These are phyloP conservation scores for Hygrophila difformis DNA, from an alignment of 257 asterid genomes.

Conservation along the genomic window DNA sequence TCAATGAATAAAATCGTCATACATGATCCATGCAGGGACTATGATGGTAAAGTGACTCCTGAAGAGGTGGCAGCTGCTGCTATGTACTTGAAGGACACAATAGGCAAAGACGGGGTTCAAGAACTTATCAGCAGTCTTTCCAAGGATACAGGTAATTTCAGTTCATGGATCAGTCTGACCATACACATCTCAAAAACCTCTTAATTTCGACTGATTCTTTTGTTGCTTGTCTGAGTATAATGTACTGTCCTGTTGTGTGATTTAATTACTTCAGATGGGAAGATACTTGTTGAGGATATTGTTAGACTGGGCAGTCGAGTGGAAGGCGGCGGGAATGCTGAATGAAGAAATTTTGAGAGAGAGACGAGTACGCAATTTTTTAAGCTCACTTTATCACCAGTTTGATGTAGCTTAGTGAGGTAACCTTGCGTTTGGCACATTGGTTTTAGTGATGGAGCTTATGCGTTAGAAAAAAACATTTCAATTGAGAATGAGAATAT, in stretches of 20 bases:
- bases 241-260: neutral
- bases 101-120: conserved; percentile 76
- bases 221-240: neutral
- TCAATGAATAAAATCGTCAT: neutral
- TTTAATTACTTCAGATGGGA: conserved; percentile 54
- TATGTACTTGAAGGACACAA: conserved; percentile 64
- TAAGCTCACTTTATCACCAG: too few species aligned
- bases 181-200: neutral
- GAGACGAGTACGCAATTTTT: too few species aligned
- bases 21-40: conserved; percentile 38
- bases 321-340: conserved; percentile 34
- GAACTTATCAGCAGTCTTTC: conserved; percentile 78
- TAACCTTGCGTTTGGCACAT: too few species aligned
- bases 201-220: neutral
- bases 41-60: conserved; percentile 81
- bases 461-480: too few species aligned
- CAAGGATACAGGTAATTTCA: conserved; percentile 57
- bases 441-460: too few species aligned
- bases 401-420: too few species aligned
- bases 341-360: conserved; percentile 24
- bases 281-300: conserved; percentile 80
- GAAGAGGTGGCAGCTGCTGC: conserved; percentile 91
- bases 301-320: conserved; percentile 71
- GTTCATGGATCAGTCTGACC: neutral
- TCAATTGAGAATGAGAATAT: too few species aligned